Conservation (phyloP, 164 flowering plant species). For the Dillenia suffruticosa region DNA sequence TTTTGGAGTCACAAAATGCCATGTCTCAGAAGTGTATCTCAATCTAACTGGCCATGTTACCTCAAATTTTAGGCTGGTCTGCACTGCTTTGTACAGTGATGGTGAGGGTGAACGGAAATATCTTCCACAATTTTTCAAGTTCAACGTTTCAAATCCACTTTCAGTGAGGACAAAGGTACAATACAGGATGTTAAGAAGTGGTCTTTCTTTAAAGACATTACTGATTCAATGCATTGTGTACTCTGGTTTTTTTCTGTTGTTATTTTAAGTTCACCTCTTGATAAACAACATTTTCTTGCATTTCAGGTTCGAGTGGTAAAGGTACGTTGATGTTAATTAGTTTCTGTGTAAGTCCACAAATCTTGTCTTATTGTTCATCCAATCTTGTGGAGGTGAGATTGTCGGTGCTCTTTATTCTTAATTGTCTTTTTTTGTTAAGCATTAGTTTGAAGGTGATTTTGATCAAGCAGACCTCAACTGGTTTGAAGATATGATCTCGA, state of each 20-base stretch:
- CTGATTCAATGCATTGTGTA: neutral
- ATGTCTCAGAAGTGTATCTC: neutral
- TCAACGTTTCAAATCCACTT: constrained; percentile 91
- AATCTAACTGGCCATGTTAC: constrained; percentile 1
- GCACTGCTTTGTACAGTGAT: constrained; percentile 88
- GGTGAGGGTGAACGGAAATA: constrained; percentile 89
- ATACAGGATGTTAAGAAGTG: neutral
- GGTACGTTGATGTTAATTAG: constrained; percentile 55
- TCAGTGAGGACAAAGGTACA: constrained; percentile 97
- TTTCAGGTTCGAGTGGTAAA: constrained; percentile 84
- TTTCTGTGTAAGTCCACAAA: constrained; percentile 24
- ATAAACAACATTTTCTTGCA: too few relatives aligned
- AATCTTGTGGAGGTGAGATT: neutral
- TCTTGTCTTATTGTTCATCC: constrained; percentile 1
- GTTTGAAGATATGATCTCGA: too few relatives aligned
- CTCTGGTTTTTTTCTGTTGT: neutral
- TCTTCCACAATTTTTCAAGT: constrained; percentile 98
- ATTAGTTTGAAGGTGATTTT: too few relatives aligned
- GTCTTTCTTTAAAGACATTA: neutral
- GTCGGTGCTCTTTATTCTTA: neutral
- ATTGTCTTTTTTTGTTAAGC: too few relatives aligned
- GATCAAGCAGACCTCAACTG: too few relatives aligned
- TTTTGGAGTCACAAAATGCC: neutral
- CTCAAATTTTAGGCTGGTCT: constrained; percentile 59
- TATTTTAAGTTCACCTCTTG: neutral